Percentiles rank a stretch among this genome's conserved stretches.
These are phyloP conservation scores for Furculomyces boomerangus DNA, from an alignment of 371 early-diverging fungal genomes.

Conservation along the genomic window DNA sequence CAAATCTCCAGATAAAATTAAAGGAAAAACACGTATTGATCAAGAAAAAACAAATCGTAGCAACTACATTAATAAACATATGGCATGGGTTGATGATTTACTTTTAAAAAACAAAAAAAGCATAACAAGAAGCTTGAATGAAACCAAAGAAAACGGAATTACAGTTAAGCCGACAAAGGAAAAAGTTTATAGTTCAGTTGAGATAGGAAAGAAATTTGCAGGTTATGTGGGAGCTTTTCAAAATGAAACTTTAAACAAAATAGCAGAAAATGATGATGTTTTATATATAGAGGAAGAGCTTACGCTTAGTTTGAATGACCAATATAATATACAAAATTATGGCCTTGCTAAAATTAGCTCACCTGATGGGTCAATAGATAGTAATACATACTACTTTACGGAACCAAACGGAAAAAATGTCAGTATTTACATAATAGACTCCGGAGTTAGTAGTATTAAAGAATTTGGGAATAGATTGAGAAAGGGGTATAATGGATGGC, in stretches of 20 bases:
- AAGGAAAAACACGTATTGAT: no score
- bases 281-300: neutral
- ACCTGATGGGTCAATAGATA: neutral
- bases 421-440: conserved; percentile 81
- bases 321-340: neutral
- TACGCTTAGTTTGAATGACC: neutral
- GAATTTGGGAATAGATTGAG: conserved; percentile 80
- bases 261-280: neutral
- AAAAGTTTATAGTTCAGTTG: neutral
- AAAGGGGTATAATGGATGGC: conserved; percentile 61
- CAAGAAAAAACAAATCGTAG: no score
- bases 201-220: neutral
- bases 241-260: neutral
- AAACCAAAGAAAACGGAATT: no score
- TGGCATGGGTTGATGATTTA: no score
- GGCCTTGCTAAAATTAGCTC: neutral
- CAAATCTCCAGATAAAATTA: no score
- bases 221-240: neutral
- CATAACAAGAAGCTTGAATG: no score
- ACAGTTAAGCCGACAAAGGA: no score
- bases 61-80: no score
- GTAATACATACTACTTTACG: neutral
- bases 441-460: conserved; percentile 58
- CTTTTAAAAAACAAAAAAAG: no score
- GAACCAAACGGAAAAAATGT: conserved; percentile 53